Evolutionary conservation across 2,329 filamentous ascomycete genomes (phyloP).

Genomic region (Exophiala oligosperma): DNA sequence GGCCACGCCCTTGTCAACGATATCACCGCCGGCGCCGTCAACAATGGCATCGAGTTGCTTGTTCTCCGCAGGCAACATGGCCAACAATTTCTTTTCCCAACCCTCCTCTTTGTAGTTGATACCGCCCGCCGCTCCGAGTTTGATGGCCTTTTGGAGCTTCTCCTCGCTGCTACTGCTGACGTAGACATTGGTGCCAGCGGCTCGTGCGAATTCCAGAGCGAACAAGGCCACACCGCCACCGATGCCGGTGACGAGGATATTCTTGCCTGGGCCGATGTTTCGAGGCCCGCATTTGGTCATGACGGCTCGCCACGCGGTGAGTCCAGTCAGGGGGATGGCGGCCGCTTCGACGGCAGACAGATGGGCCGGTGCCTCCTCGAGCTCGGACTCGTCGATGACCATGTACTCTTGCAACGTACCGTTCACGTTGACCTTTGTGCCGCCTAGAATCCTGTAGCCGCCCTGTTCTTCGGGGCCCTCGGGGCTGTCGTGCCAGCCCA

Average conservation of each 20-base stretch:
- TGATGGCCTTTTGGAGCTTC: slow-evolving; percentile 71
- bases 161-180: slow-evolving; percentile 73
- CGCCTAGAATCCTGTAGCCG: slow-evolving; percentile 67
- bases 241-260: slow-evolving; percentile 86
- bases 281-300: slow-evolving; percentile 65
- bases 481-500: slow-evolving; percentile 71
- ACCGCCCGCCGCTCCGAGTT: slow-evolving; percentile 77
- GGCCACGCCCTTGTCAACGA: slow-evolving; percentile 67
- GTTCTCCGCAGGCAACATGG: slow-evolving; percentile 60
- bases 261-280: slow-evolving; percentile 58
- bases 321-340: slow-evolving; percentile 77
- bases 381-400: slow-evolving; percentile 66
- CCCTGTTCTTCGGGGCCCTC: slow-evolving; percentile 68
- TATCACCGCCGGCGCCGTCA: slow-evolving; percentile 85
- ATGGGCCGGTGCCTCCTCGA: slow-evolving; percentile 75
- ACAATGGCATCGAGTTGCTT: slow-evolving; percentile 78
- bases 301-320: slow-evolving; percentile 86
- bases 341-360: slow-evolving; percentile 73
- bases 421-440: slow-evolving; percentile 61
- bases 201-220: slow-evolving; percentile 76
- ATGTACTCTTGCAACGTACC: slow-evolving; percentile 77
- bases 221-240: slow-evolving; percentile 88
- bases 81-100: slow-evolving; percentile 76
- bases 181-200: slow-evolving; percentile 72
- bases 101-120: slow-evolving; percentile 74